Evolutionary conservation across 2,329 filamentous ascomycete genomes (phyloP).

Genomic region (Lasiodiplodia sp.): DNA sequence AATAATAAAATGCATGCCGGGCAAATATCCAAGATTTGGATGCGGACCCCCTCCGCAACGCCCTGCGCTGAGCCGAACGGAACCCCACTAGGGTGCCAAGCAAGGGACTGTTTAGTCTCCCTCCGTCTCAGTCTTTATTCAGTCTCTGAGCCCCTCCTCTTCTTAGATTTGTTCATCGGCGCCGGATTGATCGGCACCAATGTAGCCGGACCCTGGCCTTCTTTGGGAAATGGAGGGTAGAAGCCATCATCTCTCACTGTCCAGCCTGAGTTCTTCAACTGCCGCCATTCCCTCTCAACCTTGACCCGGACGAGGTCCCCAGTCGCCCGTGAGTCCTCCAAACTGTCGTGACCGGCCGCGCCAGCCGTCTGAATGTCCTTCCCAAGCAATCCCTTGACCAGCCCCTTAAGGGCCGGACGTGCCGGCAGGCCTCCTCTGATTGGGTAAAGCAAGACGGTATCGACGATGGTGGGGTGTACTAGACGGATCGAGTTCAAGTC

Average conservation of each 20-base stretch:
- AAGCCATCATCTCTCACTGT: conserved; percentile 40
- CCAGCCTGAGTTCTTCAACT: conserved; percentile 74
- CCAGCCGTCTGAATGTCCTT: conserved; percentile 80
- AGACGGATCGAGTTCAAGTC: conserved; percentile 87
- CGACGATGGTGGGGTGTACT: conserved; percentile 83
- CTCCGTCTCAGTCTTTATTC: conserved; percentile 27
- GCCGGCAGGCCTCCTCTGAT: conserved; percentile 78
- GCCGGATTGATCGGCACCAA: background rate
- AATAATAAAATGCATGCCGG: background rate
- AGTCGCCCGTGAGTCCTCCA: conserved; percentile 87
- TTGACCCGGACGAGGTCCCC: conserved; percentile 82
- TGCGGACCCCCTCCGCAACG: background rate
- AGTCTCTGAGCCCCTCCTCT: conserved; percentile 35
- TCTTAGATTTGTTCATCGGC: conserved; percentile 26
- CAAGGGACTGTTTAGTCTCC: conserved; percentile 10
- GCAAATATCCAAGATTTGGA: background rate
- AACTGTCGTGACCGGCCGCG: conserved; percentile 81
- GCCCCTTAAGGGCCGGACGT: conserved; percentile 76
- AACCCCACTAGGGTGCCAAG: background rate
- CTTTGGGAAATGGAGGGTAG: background rate
- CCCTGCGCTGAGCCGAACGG: background rate
- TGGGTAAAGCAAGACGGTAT: conserved; percentile 85
- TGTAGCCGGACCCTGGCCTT: background rate
- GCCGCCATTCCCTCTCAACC: conserved; percentile 73
- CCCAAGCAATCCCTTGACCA: conserved; percentile 74